Conservation (phyloP, 192 early-diverging fungal species). For the Coemansia sp. region DNA sequence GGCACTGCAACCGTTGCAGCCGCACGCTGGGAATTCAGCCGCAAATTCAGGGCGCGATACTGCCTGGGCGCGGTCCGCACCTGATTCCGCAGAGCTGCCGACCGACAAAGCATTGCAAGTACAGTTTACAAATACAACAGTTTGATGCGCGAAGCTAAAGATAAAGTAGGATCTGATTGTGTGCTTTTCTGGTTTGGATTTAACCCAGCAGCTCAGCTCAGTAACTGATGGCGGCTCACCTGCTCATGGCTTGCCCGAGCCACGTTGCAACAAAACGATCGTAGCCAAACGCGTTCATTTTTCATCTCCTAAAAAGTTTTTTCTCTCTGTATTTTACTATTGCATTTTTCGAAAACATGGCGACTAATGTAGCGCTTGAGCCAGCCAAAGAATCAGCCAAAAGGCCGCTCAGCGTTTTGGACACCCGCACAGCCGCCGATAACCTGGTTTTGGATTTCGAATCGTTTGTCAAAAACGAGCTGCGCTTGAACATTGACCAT, state of each 20-base stretch:
- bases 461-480: slow-evolving; percentile 34
- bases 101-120: slow-evolving; percentile 7
- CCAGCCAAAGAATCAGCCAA: not conserved
- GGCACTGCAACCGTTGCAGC: not conserved
- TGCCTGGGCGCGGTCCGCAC: not conserved
- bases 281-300: too few relatives aligned
- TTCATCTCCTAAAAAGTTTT: too few relatives aligned
- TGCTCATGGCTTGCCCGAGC: too few relatives aligned
- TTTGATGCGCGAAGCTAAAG: too few relatives aligned
- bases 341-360: not conserved
- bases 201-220: too few relatives aligned
- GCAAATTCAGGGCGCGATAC: not conserved
- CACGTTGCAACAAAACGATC: too few relatives aligned
- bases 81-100: not conserved
- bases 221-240: too few relatives aligned
- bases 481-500: slow-evolving; percentile 34
- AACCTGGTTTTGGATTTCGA: slow-evolving; percentile 39
- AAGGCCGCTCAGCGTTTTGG: slow-evolving; percentile 11
- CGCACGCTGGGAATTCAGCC: not conserved
- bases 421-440: slow-evolving; percentile 24
- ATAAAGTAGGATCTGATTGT: too few relatives aligned
- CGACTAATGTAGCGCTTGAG: not conserved
- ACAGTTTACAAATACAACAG: not conserved
- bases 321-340: not conserved
- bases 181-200: too few relatives aligned